Evolutionary conservation across 768 basidiomycete species (phyloP), one percentile per base, ranked within the genome.

Genomic region (Floccularia luteovirens): DNA sequence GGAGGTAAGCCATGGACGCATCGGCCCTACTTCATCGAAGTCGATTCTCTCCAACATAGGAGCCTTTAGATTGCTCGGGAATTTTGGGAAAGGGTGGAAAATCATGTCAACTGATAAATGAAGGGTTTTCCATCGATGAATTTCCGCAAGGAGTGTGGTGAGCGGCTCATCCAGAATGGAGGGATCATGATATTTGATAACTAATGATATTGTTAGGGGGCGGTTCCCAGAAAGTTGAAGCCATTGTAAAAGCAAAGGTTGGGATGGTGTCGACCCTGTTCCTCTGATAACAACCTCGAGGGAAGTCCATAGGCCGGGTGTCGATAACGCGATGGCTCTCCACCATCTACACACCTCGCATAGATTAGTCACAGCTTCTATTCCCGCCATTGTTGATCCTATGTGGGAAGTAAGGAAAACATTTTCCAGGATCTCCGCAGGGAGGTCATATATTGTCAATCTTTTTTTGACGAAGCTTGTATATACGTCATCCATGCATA

Each of bases 71-170:
- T 23, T 28, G 21, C 12, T 16, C 6, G 25, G 21, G 38, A 20
- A 24, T 4, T 14, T 6, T n/a, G 21, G 24, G 21, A n/a, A 25
- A 24, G n/a, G 22, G 20, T n/a, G 21, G 21, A 13, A 12, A 4
- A 23, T 11, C 23, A 3, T 5, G 17, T 6, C 2, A 4, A 27
- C 14, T n/a, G 21, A 14, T 20, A 39, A 28, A 24, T 20, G 12
- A n/a, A 39, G 5, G 14, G 23, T 23, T 24, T 25, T 23, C 38
- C 38, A 39, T 12, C 38, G 24, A 24, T 24, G 35, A 36, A 36
- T 21, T 17, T 36, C 16, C 17, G 14, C 13, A 14, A 27, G 3
- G n/a, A 27, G 21, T 24, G 27, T 30, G 8, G 27, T 8, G 8
- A 30, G 14, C 27, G 27, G 27, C 27, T 30, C 8, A 8, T 14